Base-by-base conservation (phyloP, 106 monocot genomes). In the Cymbidium sinense region DNA sequence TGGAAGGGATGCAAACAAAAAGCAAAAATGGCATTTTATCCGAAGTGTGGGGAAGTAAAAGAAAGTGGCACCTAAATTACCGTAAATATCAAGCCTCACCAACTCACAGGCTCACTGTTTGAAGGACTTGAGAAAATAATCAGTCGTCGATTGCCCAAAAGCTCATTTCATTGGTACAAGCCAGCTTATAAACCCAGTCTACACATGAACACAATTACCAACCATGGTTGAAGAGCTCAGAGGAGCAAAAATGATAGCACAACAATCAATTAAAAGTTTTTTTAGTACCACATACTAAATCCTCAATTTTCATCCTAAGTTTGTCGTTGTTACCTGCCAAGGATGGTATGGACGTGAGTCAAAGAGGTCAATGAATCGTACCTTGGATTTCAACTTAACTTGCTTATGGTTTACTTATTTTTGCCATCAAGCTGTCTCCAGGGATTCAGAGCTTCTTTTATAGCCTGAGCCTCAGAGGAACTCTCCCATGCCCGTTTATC, bases 401-500 rank as follows among this genome's bases (percentile, higher is more conserved):
- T 31, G 21, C 21, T 71, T 37, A 75, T 28, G n/a, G 44, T 50
- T 80, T 88, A 27, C 51, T 76, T 70, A 78, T 79, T 50, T 90
- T 76, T 65, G n/a, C 78, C 78, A 54, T 95, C 90, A 13, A 82
- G 82, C 35, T 81, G 70, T 65, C 82, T 90, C 95, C 95, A 95
- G 34, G 95, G 93, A 88, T 95, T 95, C 12, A 95, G 84, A 76
- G 95, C 93, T 34, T 95, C 93, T 77, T 78, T 87, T 15, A 86
- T 78, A 33, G 95, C 93, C 87, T 89, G 86, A 86, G 85, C 93
- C 81, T 93, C 95, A 31, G 93, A 79, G 41, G 84, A 84, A 77
- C 75, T 89, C 77, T 95, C 95, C 90, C 86, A 93, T 9, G 87
- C 92, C 75, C 90, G 79, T 61, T 93, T 95, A 77, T 95, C 95